Conservation (phyloP, 345 rosid species). For the Pugionium dolabratum region DNA sequence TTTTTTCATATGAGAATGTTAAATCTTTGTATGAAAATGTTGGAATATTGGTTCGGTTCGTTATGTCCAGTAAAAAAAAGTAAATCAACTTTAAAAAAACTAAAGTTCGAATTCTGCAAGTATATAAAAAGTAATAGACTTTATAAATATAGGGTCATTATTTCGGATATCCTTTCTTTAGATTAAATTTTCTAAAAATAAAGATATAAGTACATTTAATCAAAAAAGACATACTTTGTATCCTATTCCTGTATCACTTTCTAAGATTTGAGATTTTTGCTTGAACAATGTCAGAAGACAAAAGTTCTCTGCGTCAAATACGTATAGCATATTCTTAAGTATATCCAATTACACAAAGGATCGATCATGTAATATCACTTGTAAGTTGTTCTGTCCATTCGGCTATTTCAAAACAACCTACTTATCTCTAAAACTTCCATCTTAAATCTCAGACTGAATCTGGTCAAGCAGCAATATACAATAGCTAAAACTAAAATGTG, state of each 20-base stretch:
- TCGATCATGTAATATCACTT: neutral
- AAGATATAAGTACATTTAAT: neutral
- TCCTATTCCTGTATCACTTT: slow-evolving; percentile 31
- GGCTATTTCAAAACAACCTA: too few species aligned
- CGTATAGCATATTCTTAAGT: slow-evolving; percentile 24
- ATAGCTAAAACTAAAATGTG: too few species aligned
- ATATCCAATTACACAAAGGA: slow-evolving; percentile 28
- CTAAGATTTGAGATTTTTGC: slow-evolving; percentile 30
- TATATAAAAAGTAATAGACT: slow-evolving; percentile 12
- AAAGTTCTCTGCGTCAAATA: slow-evolving; percentile 20
- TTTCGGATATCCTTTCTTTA: slow-evolving; percentile 4
- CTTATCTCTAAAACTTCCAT: too few species aligned
- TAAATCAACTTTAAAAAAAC: slow-evolving; percentile 22
- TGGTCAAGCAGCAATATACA: too few species aligned
- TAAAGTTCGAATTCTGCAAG: neutral
- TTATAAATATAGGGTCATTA: slow-evolving; percentile 9
- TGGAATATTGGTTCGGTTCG: too few species aligned
- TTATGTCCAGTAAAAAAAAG: neutral
- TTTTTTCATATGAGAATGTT: too few species aligned
- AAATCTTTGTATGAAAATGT: too few species aligned
- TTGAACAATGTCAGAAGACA: slow-evolving; percentile 23
- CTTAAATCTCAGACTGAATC: too few species aligned
- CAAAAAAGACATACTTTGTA: slow-evolving; percentile 12
- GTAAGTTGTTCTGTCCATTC: neutral
- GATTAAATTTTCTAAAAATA: neutral